Base-by-base conservation (phyloP, 257 asterid genomes). In the Cynanchum wilfordii region DNA sequence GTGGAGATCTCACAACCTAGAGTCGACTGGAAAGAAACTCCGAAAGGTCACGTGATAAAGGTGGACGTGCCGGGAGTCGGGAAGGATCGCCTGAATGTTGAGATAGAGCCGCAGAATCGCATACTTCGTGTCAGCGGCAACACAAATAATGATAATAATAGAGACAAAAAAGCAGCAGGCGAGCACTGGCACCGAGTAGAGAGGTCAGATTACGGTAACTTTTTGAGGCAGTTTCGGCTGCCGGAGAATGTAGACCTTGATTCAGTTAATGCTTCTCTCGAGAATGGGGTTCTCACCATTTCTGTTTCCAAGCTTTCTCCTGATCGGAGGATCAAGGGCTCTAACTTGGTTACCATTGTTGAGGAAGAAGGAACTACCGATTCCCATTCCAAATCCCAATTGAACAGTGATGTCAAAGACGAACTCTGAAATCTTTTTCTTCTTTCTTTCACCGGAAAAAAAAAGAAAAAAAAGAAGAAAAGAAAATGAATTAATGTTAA, bases 21-120 rank as follows among this genome's bases (percentile, higher is more conserved):
- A 24, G 80, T 76, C n/a, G 83, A 79, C 54, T 79, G 83, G 78
- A 79, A 75, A 68, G 83, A 79, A 64, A 79, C 72, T 15, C 56
- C 73, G 7, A 69, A 71, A 17, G 77, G 75, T 0, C 73, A 79
- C 11, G 55, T 71, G 73, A 72, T 79, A 22, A 72, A 0, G 47
- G 3, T 76, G 10, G 83, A 76, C 22, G 78, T 79, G 6, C 83
- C 80, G 4, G 83, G 83, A 30, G 19, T 79, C 49, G 72, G 60
- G 69, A 79, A 56, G 68, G 80, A 71, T 13, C 78, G 72, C 6
- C 56, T 79, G 25, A 76, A 76, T 58, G 72, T 79, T 11, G 80
- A 79, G 58, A 25, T 76, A 29, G 83, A 75, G 62, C 36, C 36
- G 36, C 78, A 79, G 45, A 76, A 76, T 17, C 33, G 80, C 1